A percentile compares a stretch with the other conserved stretches of the same genome.
phyloP scores from a whole-genome alignment of 2,329 filamentous ascomycete genomes.

The Hypoxylon sp. region DNA sequence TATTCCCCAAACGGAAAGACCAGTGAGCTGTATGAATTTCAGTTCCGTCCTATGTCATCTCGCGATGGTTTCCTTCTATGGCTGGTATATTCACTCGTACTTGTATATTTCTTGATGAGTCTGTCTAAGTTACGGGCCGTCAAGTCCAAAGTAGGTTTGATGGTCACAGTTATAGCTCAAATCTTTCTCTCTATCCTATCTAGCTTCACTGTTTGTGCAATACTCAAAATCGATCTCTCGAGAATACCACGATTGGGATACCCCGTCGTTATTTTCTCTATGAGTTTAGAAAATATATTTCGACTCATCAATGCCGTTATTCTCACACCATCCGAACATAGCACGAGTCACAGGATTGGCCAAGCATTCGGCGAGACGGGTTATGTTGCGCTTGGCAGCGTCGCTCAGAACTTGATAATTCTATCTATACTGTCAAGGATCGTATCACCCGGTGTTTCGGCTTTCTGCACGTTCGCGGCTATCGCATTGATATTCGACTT shows the following conservation, averaged over 20 bases:
- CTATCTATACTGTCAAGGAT: conserved; percentile 71
- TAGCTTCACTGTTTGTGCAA: conserved; percentile 80
- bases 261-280: conserved; percentile 77
- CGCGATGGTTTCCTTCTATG: conserved; percentile 71
- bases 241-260: conserved; percentile 78
- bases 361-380: conserved; percentile 78
- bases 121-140: conserved; percentile 76
- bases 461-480: conserved; percentile 79
- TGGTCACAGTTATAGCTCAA: conserved; percentile 74
- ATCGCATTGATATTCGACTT: conserved; percentile 80
- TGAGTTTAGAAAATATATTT: conserved; percentile 82
- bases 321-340: conserved; percentile 72
- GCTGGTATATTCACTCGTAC: conserved; percentile 70
- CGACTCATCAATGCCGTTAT: conserved; percentile 81
- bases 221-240: conserved; percentile 78
- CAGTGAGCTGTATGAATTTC: conserved; percentile 78
- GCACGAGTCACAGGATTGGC: conserved; percentile 73
- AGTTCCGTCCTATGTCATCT: conserved; percentile 76
- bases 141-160: conserved; percentile 77
- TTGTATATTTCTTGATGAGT: conserved; percentile 71
- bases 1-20: conserved; percentile 59
- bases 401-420: conserved; percentile 73
- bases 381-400: conserved; percentile 72
- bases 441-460: conserved; percentile 74
- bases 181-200: conserved; percentile 77